Conservation (phyloP, 2,329 filamentous ascomycete genomes). For the Diaporthe batatas region DNA sequence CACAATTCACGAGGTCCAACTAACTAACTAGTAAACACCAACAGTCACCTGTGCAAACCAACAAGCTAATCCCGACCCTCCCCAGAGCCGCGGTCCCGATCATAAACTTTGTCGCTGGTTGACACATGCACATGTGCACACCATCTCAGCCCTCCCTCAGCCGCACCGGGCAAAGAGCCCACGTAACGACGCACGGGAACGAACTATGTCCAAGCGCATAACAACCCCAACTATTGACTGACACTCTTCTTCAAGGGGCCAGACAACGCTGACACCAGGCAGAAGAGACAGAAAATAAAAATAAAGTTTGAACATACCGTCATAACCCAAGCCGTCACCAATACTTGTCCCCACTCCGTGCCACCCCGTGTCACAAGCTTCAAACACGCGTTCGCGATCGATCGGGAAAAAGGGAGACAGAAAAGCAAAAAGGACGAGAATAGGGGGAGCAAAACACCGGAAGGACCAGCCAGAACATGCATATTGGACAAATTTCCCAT, state of each 20-base stretch:
- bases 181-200: slow-evolving; percentile 1
- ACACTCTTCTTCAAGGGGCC: no score
- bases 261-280: background rate
- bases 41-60: background rate
- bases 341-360: background rate
- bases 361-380: background rate
- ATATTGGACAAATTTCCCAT: slow-evolving; percentile 30
- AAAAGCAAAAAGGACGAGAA: background rate
- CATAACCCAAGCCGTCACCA: background rate
- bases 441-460: no score
- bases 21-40: background rate
- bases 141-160: background rate
- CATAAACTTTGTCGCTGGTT: background rate
- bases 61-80: background rate
- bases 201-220: slow-evolving; percentile 2
- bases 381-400: background rate
- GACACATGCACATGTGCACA: background rate
- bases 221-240: slow-evolving; percentile 1
- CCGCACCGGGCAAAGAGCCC: slow-evolving; percentile 7
- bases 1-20: background rate
- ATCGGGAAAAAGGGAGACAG: background rate
- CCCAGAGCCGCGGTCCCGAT: background rate
- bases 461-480: background rate
- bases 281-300: background rate
- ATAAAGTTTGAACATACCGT: slow-evolving; percentile 21